A percentile compares a stretch with the other conserved stretches of the same genome.
Conservation (phyloP, 2,329 filamentous ascomycete species). For the Verticillium klebahnii region DNA sequence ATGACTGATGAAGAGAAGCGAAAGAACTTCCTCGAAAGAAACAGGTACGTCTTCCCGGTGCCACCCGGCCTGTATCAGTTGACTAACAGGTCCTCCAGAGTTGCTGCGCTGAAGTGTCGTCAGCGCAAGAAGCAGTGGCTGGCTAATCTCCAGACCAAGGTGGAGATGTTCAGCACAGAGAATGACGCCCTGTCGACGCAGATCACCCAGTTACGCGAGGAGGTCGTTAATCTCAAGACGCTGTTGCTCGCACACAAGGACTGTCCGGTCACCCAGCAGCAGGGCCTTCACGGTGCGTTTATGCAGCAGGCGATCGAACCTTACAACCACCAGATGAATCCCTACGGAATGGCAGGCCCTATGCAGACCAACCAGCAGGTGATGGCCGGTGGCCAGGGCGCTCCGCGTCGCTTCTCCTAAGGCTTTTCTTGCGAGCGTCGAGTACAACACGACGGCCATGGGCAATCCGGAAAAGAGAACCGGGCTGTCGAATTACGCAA, state of each 20-base stretch:
- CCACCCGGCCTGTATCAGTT: background rate
- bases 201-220: constrained; percentile 80
- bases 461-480: background rate
- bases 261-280: constrained; percentile 85
- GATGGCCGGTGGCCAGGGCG: constrained; percentile 48
- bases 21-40: constrained; percentile 95
- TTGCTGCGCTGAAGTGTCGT: constrained; percentile 93
- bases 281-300: constrained; percentile 60
- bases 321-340: constrained; percentile 52
- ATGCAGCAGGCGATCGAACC: constrained; percentile 54
- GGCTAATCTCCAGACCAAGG: constrained; percentile 87
- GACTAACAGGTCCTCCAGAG: constrained; percentile 48
- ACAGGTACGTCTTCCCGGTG: constrained; percentile 60
- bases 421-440: constrained; percentile 8
- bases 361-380: constrained; percentile 46
- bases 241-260: constrained; percentile 92
- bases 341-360: constrained; percentile 52
- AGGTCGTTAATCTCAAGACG: constrained; percentile 93
- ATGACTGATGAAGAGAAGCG: constrained; percentile 99
- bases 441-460: background rate
- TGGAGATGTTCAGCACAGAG: constrained; percentile 87
- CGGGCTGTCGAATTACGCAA: background rate
- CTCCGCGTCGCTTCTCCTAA: constrained; percentile 55
- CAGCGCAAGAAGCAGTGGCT: constrained; percentile 99
- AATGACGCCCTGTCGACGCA: constrained; percentile 84